Evolutionary conservation across 2,329 filamentous ascomycete genomes (phyloP), one percentile per base, ranked within the genome.

Genomic region (Alternaria triticimaculans): DNA sequence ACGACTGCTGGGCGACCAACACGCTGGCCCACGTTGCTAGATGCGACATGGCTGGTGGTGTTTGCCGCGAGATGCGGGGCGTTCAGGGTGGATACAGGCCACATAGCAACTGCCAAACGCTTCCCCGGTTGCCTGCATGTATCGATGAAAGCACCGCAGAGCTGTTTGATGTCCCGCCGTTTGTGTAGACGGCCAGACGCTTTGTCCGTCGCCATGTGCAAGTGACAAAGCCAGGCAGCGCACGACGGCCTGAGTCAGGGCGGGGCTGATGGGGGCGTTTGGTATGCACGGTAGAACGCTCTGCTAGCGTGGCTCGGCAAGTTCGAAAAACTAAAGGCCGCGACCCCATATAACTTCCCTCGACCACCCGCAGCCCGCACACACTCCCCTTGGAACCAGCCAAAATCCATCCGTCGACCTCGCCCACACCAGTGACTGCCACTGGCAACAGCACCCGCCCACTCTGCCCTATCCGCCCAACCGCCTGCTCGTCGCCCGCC

Each of bases 401-500:
- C 63, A 72, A 72, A 72, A 67, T 63, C 59, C 67, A 66, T 66
- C 69, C 67, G 62, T 49, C 66, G 60, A 62, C 48, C 41, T 37
- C 66, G 62, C 59, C 63, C 55, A 66, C 51, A 44, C 67, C 70
- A 69, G 68, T 69, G 65, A 66, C 67, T 51, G 59, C 55, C 70
- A 68, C 71, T 69, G 71, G 70, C 60, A 70, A 41, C 55, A 54
- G 51, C 41, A 60, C 55, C 43, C 37, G 7, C 45, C n/a, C 46
- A 44, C 18, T 33, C 44, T 53, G 15, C 25, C 33, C 37, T 8
- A 37, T 12, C 21, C 63, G 55, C 37, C 46, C 30, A 45, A 51
- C 46, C 30, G 41, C 46, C 60, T 61, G 55, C 67, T 63, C 60
- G 73, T 73, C 73, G 75, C 74, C 65, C 57, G 18, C 68, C 68